Conservation (phyloP, 176 grass and related monocot species). For the Carex cristatella region DNA sequence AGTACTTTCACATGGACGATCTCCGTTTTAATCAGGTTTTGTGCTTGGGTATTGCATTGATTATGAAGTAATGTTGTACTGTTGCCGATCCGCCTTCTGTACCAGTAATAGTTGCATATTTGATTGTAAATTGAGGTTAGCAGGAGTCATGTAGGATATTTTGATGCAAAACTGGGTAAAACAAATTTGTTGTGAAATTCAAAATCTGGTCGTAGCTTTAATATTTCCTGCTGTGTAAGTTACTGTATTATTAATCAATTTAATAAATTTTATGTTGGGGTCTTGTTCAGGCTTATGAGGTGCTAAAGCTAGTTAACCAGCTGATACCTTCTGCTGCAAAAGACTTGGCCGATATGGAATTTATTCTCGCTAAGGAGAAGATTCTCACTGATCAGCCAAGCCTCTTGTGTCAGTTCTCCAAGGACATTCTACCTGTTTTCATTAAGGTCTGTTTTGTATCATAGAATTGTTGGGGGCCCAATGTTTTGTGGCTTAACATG, state of each 20-base stretch:
- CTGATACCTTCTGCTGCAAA: conserved; percentile 60
- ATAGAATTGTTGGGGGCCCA: conserved; percentile 11
- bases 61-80: conserved; percentile 13
- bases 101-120: neutral
- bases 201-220: neutral
- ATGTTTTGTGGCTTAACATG: conserved; percentile 20
- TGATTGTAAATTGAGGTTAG: neutral
- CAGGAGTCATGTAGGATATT: neutral
- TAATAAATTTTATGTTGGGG: conserved; percentile 10
- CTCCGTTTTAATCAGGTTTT: conserved; percentile 70
- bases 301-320: conserved; percentile 84
- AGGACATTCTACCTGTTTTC: conserved; percentile 74
- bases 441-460: conserved; percentile 74
- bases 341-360: conserved; percentile 49
- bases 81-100: neutral
- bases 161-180: neutral
- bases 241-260: conserved; percentile 4
- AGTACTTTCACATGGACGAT: conserved; percentile 52
- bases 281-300: conserved; percentile 64
- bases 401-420: conserved; percentile 76
- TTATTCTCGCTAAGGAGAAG: conserved; percentile 73
- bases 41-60: neutral
- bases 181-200: neutral
- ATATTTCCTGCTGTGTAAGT: neutral
- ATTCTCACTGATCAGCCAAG: conserved; percentile 70